Base-by-base conservation (phyloP, 495 filamentous ascomycete species). In the Corynascus novoguineensis region DNA sequence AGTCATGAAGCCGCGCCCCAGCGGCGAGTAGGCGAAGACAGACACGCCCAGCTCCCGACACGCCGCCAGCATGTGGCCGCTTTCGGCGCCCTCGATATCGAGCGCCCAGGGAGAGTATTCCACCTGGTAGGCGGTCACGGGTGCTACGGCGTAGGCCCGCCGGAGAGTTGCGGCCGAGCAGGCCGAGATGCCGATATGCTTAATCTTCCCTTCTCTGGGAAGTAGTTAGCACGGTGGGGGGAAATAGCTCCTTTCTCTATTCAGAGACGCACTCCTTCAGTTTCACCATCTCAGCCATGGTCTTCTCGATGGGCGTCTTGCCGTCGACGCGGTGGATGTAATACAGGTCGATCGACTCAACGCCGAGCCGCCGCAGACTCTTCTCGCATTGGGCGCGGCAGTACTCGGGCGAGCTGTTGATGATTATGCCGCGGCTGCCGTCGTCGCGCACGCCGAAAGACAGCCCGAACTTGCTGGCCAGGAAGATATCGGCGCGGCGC, bases 291-390 rank as follows among this genome's bases (percentile, higher is more conserved):
- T 68, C 77, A n/a, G 63, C 67, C 60, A 86, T 76, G 45, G 77
- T 85, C 66, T 83, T 81, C 68, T 89, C 86, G 25, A 89, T 75
- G 0, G 85, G 86, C 0, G 81, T 80, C 42, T 72, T 72, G 5
- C 61, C 49, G 52, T 82, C 78, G 15, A 79, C 69, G 0, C 78
- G 77, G 60, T 87, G 84, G 31, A 73, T 67, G 58, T 86, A 87
- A 58, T 79, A 85, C 10, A 89, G 64, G 56, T 89, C 85, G 34
- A 89, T 74, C 7, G 54, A 62, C 1, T 78, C 71, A 0, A 78
- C 62, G 0, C 76, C 77, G 3, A 88, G 73, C 0, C 78, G 64
- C 45, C 72, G 65, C 38, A 87, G 64, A 12, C 76, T 81, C 57
- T 69, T 73, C 52, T 78, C 77, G 57, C 77, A 78, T n/a, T 77